A percentile compares a stretch with the other conserved stretches of the same genome.
Conservation (phyloP, 192 early-diverging fungal species). For the Rhizoclosmatium globosum region DNA sequence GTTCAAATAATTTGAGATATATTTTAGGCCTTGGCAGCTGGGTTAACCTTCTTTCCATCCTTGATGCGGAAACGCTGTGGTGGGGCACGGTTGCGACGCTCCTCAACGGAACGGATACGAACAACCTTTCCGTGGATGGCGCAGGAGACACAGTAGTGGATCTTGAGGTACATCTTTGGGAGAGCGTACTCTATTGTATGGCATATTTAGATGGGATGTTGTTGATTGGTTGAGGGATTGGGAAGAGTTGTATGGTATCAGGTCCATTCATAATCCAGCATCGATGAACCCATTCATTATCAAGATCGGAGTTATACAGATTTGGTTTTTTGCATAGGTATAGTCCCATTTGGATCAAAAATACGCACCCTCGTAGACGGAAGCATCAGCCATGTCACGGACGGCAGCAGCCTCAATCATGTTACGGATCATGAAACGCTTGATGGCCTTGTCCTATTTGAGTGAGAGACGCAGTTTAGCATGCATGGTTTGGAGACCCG, state of each 20-base stretch:
- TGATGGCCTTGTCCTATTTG: constrained; percentile 96
- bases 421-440: constrained; percentile 97
- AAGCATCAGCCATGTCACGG: constrained; percentile 96
- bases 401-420: constrained; percentile 98
- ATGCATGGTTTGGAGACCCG: no score
- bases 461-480: neutral
- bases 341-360: neutral
- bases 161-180: constrained; percentile 99
- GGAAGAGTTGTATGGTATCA: neutral
- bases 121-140: constrained; percentile 95
- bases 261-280: no score
- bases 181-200: constrained; percentile 77
- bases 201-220: neutral
- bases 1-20: neutral
- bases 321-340: no score
- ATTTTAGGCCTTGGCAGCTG: constrained; percentile 25
- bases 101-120: constrained; percentile 88
- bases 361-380: constrained; percentile 86
- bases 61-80: constrained; percentile 83
- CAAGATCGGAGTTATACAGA: no score
- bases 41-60: constrained; percentile 38
- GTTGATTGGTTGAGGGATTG: neutral
- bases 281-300: no score
- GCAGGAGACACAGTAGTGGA: constrained; percentile 94
- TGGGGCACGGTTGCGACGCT: constrained; percentile 91